Percentiles rank a stretch among this genome's conserved stretches.
These are phyloP conservation scores for Pulveroboletus sp. DNA, from an alignment of 768 basidiomycete species.

Conservation along the genomic window DNA sequence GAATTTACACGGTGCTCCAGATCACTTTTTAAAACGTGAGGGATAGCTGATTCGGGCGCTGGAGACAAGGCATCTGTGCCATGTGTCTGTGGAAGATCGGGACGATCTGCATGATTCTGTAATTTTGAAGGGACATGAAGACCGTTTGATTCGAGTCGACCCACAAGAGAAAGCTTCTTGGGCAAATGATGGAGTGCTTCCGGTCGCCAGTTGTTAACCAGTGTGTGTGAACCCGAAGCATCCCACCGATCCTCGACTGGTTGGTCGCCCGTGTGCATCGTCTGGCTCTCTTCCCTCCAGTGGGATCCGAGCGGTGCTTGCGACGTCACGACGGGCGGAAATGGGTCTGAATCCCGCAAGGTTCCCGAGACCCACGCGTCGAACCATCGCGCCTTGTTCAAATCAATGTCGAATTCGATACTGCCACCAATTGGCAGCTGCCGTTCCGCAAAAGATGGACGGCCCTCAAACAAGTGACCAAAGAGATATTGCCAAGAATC, in stretches of 20 bases:
- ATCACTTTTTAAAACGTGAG: conserved; percentile 47
- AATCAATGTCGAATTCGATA: conserved; percentile 87
- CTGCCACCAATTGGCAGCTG: conserved; percentile 68
- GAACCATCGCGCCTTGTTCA: conserved; percentile 75
- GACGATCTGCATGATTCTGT: conserved; percentile 10
- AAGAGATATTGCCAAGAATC: conserved; percentile 76
- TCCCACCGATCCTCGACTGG: conserved; percentile 36
- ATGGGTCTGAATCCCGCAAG: conserved; percentile 39
- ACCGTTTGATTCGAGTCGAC: conserved; percentile 52
- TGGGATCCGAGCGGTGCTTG: conserved; percentile 39
- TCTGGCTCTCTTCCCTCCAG: conserved; percentile 53
- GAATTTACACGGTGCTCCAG: conserved; percentile 58
- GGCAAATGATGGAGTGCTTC: conserved; percentile 51
- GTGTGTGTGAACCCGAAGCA: conserved; percentile 17
- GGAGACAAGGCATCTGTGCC: conserved; percentile 49
- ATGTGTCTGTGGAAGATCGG: conserved; percentile 16
- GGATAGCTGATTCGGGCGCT: conserved; percentile 61
- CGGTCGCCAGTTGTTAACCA: conserved; percentile 18
- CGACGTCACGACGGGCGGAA: conserved; percentile 36
- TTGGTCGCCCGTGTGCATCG: conserved; percentile 41
- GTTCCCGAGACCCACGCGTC: conserved; percentile 63
- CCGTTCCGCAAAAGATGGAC: conserved; percentile 29
- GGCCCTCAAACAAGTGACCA: conserved; percentile 54
- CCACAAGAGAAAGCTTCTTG: conserved; percentile 65
- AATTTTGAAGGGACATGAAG: conserved; percentile 35